Evolutionary conservation across 1,284 basidiomycete species (phyloP), one percentile per base, ranked within the genome.

Genomic region (Boletellus deceptivus): DNA sequence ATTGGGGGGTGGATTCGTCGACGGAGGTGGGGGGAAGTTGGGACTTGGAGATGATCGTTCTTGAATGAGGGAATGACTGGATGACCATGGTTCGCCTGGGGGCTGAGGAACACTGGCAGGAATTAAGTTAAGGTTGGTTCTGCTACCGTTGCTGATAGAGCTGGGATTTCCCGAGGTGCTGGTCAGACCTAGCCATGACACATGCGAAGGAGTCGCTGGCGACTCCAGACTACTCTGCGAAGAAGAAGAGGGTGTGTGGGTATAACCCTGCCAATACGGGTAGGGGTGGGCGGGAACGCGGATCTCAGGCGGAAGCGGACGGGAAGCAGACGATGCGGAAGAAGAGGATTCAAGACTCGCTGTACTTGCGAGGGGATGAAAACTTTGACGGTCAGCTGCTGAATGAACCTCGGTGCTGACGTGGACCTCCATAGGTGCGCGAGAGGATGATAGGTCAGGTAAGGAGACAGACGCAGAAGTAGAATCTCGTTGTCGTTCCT

Each of bases 201-300:
- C 64, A 36, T 68, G 66, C 4, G 73, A 68, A 31, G 71, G 72
- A 0, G 68, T 58, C 58, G 61, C 44, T 50, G 60, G 57, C 50
- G 65, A 70, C 48, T 69, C 65, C 33, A 67, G 34, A 38, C 68
- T 70, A 24, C 67, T 70, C 42, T 70, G 65, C 4, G 64, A 65
- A 8, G 67, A 67, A 13, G 64, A 65, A 22, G 64, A 54, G 4
- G 67, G 59, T 1, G 62, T 67, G 42, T 67, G 61, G 4, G 57
- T 37, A 35, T 61, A 56, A 10, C 60, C 60, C 20, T 67, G 67
- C 65, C 69, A 70, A 44, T 69, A 70, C 16, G 65, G 62, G 48
- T 67, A 70, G 8, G 65, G 64, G 50, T 67, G 62, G 6, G 58
- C 59, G 17, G 67, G 65, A 38, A 67, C 67, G 27, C 53, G 65